Percentiles rank a stretch among this genome's conserved stretches.
phyloP scores from a whole-genome alignment of 495 filamentous ascomycete species.

The Chaetomidium leptoderma region DNA sequence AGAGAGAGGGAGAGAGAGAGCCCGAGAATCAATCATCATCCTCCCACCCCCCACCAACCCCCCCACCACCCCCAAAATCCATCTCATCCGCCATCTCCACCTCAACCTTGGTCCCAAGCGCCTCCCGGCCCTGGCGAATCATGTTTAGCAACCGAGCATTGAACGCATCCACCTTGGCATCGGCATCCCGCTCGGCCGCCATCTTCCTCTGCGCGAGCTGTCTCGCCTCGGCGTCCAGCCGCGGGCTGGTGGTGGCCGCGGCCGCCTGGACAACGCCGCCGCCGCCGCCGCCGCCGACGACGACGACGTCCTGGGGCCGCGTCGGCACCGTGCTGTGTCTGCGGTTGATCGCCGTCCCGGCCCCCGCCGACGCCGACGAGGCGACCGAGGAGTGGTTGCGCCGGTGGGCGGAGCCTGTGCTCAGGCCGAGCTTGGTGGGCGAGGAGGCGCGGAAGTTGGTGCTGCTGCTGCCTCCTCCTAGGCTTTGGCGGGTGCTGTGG shows the following conservation, averaged over 20 bases:
- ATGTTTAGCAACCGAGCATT: slow-evolving; percentile 74
- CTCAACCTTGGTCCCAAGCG: slow-evolving; percentile 73
- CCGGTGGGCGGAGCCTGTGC: slow-evolving; percentile 34
- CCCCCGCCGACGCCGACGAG: slow-evolving; percentile 11
- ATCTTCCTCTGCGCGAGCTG: slow-evolving; percentile 60
- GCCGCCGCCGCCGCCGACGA: too few species aligned
- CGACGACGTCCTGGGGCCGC: background rate
- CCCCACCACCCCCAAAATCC: slow-evolving; percentile 26
- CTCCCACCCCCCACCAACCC: slow-evolving; percentile 35
- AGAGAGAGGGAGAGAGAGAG: too few species aligned
- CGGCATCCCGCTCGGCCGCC: slow-evolving; percentile 70
- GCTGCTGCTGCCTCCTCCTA: too few species aligned
- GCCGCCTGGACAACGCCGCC: too few species aligned
- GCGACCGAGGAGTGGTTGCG: slow-evolving; percentile 33
- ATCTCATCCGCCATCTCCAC: slow-evolving; percentile 55
- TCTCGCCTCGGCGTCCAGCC: slow-evolving; percentile 58
- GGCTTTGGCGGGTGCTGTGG: slow-evolving; percentile 12
- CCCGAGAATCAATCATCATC: slow-evolving; percentile 33
- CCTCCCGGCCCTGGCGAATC: slow-evolving; percentile 85
- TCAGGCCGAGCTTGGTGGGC: slow-evolving; percentile 22
- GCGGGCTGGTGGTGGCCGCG: slow-evolving; percentile 32
- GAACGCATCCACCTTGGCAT: slow-evolving; percentile 70
- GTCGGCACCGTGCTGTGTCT: background rate
- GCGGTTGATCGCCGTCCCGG: background rate
- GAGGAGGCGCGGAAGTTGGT: slow-evolving; percentile 15